phyloP scores from a whole-genome alignment of 495 filamentous ascomycete genomes.

The Schizothecium vesticola region DNA sequence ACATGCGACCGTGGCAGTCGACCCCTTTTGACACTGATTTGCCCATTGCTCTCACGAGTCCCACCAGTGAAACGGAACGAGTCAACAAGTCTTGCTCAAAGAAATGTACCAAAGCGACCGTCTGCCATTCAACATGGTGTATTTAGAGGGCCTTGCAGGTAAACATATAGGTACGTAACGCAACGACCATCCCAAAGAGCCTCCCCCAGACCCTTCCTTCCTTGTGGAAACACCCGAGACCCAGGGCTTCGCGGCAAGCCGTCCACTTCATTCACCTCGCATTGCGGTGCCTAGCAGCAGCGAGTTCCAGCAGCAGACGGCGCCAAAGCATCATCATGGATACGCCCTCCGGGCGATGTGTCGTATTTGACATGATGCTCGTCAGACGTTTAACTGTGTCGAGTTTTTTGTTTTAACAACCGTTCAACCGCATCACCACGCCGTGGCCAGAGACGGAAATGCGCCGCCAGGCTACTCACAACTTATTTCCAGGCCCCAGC shows the following conservation, averaged over 20 bases:
- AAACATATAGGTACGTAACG: not conserved
- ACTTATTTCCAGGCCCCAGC: slow-evolving; percentile 56
- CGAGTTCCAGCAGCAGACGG: not conserved
- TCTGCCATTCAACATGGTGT: not conserved
- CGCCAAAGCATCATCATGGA: not conserved
- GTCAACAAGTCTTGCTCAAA: not conserved
- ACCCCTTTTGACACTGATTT: not conserved
- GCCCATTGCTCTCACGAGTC: not conserved
- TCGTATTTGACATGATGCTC: not conserved
- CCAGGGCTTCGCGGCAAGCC: not conserved
- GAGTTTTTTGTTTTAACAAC: slow-evolving; percentile 18
- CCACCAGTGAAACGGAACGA: not conserved
- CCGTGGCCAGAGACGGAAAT: slow-evolving; percentile 3
- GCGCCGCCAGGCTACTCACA: slow-evolving; percentile 46
- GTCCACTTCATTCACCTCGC: not conserved
- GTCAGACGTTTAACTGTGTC: slow-evolving; percentile 18
- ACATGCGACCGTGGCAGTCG: no score
- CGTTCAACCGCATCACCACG: slow-evolving; percentile 10
- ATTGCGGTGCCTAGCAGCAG: not conserved
- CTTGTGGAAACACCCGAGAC: not conserved
- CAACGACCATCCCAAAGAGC: not conserved
- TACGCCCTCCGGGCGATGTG: not conserved
- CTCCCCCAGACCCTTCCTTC: not conserved
- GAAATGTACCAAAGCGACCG: not conserved
- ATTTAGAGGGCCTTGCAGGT: not conserved